Evolutionary conservation across 768 basidiomycete species (phyloP), one percentile per base, ranked within the genome.

Genomic region (Saitozyma sp.): DNA sequence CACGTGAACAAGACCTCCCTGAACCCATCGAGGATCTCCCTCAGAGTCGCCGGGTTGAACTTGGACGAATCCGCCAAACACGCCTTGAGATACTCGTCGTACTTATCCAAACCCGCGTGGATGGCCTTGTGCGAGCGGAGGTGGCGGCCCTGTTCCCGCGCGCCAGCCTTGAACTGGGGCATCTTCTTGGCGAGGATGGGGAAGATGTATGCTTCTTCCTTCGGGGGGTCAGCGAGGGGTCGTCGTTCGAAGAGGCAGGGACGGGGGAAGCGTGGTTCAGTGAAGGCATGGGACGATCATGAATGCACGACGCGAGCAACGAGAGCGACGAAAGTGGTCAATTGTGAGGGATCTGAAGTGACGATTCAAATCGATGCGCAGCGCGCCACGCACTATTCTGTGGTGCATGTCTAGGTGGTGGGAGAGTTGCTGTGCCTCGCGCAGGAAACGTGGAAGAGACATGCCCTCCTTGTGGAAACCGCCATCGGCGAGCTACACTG

Each of bases 141-240:
- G 59, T 80, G 80, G 51, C 76, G 77, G 8, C 78, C 78, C 10
- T 70, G 70, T 20, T 79, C 78, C 19, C 78, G 66, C 9, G 69
- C 66, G 11, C 74, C 78, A 8, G 64, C 65, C 42, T 72, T 70
- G 69, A 80, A 80, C 57, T 79, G 78, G 0, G 80, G 80, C 80
- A 80, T 79, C 53, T 75, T 73, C 67, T 70, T 70, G 9, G 72
- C 75, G 37, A 80, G 62, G 0, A 79, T 62, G 1, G 78, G 80
- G 66, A 80, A 80, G 61, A 80, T 78, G 63, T 79, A 71, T 49
- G 68, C 68, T 66, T 80, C 80, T 67, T 78, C 49, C 50, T 58
- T 19, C 10, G 38, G 41, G 39, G 17, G 16, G 29, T 56, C 43
- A 49, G 55, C 55, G 42, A 16, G 41, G 8, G 52, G 11, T 14